These are phyloP conservation scores for Nepenthes alata DNA, from an alignment of 179 eudicot species.

Conservation along the genomic window DNA sequence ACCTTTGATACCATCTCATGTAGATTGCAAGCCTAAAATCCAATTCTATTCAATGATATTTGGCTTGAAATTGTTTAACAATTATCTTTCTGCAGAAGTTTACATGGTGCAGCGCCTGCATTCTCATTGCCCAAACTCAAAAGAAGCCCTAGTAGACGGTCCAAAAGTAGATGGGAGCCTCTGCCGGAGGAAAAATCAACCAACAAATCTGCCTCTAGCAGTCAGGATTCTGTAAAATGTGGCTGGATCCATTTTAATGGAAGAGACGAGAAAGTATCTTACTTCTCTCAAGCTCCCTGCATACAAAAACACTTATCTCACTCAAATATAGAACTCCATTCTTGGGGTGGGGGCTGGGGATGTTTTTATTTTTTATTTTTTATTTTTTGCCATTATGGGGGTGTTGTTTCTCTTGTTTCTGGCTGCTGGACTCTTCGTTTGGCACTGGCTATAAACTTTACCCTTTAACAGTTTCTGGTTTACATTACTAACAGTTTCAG, in stretches of 20 bases:
- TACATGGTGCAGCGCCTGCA: conserved; percentile 28
- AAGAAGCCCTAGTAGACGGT: conserved; percentile 79
- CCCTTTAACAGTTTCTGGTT: background rate
- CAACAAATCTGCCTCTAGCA: conserved; percentile 31
- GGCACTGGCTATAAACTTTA: too few species aligned
- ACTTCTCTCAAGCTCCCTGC: background rate
- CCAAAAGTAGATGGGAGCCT: conserved; percentile 99
- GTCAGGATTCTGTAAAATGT: conserved; percentile 41
- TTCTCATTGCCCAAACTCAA: conserved; percentile 31
- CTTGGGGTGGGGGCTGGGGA: conserved; percentile 1
- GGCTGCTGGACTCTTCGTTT: too few species aligned
- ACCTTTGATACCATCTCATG: too few species aligned
- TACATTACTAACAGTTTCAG: background rate
- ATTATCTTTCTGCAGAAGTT: conserved; percentile 24
- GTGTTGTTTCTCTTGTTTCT: too few species aligned
- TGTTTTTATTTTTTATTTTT: background rate
- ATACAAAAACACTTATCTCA: background rate
- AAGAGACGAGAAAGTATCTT: conserved; percentile 52
- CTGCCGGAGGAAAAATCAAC: conserved; percentile 53
- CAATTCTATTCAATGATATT: background rate
- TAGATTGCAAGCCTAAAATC: too few species aligned
- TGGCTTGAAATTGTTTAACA: conserved; percentile 1
- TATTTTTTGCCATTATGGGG: too few species aligned
- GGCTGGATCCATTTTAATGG: conserved; percentile 42
- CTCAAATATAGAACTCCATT: background rate